A percentile compares a stretch with the other conserved stretches of the same genome.
Evolutionary conservation across 305 asterid species (phyloP).

Genomic region (Fraxinus ornus): DNA sequence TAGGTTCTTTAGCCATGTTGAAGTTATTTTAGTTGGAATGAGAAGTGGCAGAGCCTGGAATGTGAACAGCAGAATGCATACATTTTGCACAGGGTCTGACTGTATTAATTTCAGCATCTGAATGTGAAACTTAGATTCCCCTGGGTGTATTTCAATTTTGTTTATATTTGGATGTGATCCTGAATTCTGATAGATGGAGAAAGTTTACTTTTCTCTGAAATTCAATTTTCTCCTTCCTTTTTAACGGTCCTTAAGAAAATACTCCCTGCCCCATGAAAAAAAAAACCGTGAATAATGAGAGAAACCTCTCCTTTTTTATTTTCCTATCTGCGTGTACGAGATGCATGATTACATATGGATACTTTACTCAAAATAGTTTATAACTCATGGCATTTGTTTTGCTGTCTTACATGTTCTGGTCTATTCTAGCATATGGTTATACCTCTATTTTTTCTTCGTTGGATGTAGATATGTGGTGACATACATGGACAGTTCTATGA

Average conservation of each 20-base stretch:
- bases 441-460: constrained; percentile 22
- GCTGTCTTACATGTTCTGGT: constrained; percentile 5
- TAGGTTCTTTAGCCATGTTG: neutral
- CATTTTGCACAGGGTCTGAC: neutral
- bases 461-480: constrained; percentile 90
- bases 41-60: constrained; percentile 4
- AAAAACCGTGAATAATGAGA: neutral
- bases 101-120: neutral
- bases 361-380: neutral
- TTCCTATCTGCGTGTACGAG: neutral
- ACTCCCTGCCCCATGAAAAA: neutral
- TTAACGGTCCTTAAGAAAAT: neutral
- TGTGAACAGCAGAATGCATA: neutral
- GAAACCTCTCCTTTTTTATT: neutral
- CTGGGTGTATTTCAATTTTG: neutral
- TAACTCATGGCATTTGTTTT: neutral
- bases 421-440: constrained; percentile 1
- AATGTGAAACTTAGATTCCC: constrained; percentile 3
- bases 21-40: neutral
- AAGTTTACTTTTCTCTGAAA: neutral
- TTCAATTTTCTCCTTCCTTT: neutral
- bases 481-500: constrained; percentile 98
- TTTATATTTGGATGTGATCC: neutral
- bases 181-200: neutral
- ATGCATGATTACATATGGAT: neutral